These are phyloP conservation scores for Cordyceps militaris DNA, from an alignment of 2,329 filamentous ascomycete genomes.

Conservation along the genomic window DNA sequence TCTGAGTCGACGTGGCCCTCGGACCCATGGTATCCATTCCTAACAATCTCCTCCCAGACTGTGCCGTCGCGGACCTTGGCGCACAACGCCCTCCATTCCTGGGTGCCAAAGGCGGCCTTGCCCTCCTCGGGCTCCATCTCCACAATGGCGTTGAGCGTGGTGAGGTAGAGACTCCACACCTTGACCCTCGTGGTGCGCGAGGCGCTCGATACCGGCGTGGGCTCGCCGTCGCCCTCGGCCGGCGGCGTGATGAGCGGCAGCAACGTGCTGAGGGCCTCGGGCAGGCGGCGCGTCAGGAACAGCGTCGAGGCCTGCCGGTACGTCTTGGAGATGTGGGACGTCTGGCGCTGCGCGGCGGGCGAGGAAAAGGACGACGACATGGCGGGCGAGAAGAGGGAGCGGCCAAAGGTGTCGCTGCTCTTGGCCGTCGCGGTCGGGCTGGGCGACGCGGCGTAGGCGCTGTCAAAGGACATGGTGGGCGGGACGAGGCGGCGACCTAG, in stretches of 20 bases:
- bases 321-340: conserved; percentile 76
- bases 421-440: conserved; percentile 36
- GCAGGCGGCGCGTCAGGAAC: conserved; percentile 87
- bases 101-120: conserved; percentile 76
- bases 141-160: conserved; percentile 82
- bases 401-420: conserved; percentile 37
- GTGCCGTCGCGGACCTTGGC: conserved; percentile 79
- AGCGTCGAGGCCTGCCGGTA: conserved; percentile 92
- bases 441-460: conserved; percentile 31
- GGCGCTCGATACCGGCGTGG: conserved; percentile 70
- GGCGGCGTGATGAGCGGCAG: conserved; percentile 68
- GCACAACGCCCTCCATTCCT: conserved; percentile 77
- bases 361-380: conserved; percentile 64
- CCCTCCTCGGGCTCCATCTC: conserved; percentile 87
- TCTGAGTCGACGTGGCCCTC: conserved; percentile 92
- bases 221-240: conserved; percentile 42
- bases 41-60: conserved; percentile 91
- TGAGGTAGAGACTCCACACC: conserved; percentile 95
- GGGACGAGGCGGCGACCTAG: neutral
- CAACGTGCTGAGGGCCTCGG: conserved; percentile 80
- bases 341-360: conserved; percentile 52
- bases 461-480: conserved; percentile 35
- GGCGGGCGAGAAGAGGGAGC: conserved; percentile 54
- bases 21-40: conserved; percentile 76
- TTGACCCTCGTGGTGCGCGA: conserved; percentile 82